phyloP scores from a whole-genome alignment of 129 eudicot species.

The Rutidosis leptorrhynchoides region DNA sequence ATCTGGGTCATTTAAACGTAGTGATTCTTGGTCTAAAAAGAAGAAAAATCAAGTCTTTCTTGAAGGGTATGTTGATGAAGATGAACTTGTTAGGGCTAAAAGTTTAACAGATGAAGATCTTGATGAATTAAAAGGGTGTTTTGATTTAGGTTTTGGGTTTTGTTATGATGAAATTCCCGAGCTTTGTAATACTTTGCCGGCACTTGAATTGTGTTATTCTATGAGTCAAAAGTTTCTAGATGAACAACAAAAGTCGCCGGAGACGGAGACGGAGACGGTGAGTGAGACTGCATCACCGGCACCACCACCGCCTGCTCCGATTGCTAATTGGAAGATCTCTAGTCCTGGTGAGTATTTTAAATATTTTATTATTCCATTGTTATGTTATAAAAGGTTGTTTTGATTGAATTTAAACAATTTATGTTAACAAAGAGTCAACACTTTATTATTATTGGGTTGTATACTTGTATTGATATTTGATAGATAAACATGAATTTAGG shows the following conservation, averaged over 20 bases:
- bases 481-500: background rate
- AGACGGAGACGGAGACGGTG: conserved; percentile 14
- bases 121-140: conserved; percentile 71
- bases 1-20: conserved; percentile 20
- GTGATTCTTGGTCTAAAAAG: conserved; percentile 32
- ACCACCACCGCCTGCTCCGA: conserved; percentile 43
- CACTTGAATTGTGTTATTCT: conserved; percentile 81
- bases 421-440: too few species aligned
- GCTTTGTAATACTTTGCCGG: conserved; percentile 76
- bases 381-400: background rate
- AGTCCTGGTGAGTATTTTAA: conserved; percentile 54
- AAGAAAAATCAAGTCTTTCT: conserved; percentile 55
- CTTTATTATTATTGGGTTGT: too few species aligned
- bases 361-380: background rate
- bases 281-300: conserved; percentile 41
- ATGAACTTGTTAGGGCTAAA: conserved; percentile 59
- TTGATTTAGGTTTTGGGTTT: conserved; percentile 84
- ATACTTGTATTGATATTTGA: too few species aligned
- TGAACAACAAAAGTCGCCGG: conserved; percentile 54
- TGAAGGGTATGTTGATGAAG: conserved; percentile 60
- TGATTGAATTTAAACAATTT: background rate
- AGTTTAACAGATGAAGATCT: conserved; percentile 77
- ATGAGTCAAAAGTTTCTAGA: conserved; percentile 78
- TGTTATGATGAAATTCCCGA: conserved; percentile 76
- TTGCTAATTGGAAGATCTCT: conserved; percentile 77